Evolutionary conservation across 2,329 filamentous ascomycete genomes (phyloP), one percentile per base, ranked within the genome.

Genomic region (Madurella fahalii): DNA sequence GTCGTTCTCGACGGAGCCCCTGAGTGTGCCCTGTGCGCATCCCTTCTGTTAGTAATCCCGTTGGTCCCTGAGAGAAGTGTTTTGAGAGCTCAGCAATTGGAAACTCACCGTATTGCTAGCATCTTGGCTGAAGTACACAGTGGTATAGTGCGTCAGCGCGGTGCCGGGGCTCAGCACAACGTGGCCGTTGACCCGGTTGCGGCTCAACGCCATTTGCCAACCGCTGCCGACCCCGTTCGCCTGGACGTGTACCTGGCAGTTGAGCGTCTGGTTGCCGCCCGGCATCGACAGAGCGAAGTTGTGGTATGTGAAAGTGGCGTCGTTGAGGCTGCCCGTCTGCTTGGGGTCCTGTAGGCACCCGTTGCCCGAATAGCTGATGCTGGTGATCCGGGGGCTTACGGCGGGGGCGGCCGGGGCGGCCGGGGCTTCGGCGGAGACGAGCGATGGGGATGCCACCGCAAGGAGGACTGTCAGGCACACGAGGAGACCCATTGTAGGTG

Each of bases 231-330:
- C 63, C 18, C 69, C 68, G 4, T 60, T 48, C 31, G 63, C 59
- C 55, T 69, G 65, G 42, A 72, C 43, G 58, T 73, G 71, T 5
- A 67, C 64, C 61, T 73, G 65, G 67, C 72, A 74, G 66, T 70
- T 69, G 31, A 65, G 59, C 7, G 66, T 70, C 30, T 62, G 58
- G 43, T 58, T 63, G 31, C 60, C 59, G 42, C 57, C 62, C 49
- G 54, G 71, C 45, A 51, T 61, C 55, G 60, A 63, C 61, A 55
- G 53, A 13, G 63, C 59, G 39, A 68, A 64, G 47, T 56, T 47
- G 50, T 39, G 34, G 52, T 61, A 67, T 16, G 57, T 61, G 47
- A 67, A 55, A 9, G 57, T 59, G 40, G 61, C 64, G 60, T 69
- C 65, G 53, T 63, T 58, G 58, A 69, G 67, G 51, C 59, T 61